phyloP scores from a whole-genome alignment of 257 asterid genomes.

The Paulownia fortunei region DNA sequence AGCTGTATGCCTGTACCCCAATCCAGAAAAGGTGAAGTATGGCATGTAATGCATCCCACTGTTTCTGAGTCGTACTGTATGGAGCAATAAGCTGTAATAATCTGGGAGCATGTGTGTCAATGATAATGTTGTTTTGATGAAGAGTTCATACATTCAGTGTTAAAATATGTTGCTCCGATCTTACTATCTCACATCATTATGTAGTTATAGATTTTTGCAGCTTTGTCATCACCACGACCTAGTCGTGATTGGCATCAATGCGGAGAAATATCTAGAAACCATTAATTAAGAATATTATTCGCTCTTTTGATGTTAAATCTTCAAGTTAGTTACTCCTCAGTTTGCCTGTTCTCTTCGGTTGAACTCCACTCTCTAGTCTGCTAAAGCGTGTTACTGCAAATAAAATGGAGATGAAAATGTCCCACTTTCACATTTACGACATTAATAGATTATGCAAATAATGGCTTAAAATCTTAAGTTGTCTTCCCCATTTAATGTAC shows the following conservation, averaged over 20 bases:
- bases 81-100: no score
- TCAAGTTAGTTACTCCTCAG: not conserved
- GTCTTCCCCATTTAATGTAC: not conserved
- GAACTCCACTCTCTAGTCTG: not conserved
- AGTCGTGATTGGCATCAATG: not conserved
- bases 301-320: not conserved
- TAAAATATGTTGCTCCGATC: not conserved
- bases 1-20: no score
- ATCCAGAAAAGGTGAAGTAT: no score
- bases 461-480: not conserved
- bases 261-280: not conserved
- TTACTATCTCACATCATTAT: no score
- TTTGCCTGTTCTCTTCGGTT: not conserved
- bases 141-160: not conserved
- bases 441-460: not conserved
- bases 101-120: not conserved
- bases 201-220: no score
- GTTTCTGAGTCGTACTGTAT: no score
- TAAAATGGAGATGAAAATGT: not conserved
- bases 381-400: not conserved
- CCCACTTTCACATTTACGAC: conserved; percentile 1
- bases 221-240: no score
- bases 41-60: no score
- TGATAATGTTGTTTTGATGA: not conserved
- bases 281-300: not conserved